Base-by-base conservation (phyloP, 176 grass and related monocot genomes). In the Hordeum marinum region DNA sequence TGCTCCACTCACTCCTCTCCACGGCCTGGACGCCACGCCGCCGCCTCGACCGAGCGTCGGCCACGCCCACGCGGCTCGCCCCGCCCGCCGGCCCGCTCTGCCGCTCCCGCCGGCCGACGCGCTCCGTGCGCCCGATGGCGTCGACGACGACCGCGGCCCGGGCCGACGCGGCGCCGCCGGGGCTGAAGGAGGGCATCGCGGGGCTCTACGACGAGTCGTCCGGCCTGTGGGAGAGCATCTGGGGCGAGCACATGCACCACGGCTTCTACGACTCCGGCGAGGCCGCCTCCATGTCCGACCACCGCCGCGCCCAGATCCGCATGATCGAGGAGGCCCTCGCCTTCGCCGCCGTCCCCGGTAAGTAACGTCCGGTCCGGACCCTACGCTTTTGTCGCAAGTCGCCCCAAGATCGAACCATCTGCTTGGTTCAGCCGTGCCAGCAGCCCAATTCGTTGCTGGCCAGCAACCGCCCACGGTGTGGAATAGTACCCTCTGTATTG, bases 161-260 rank as follows among this genome's bases (percentile, higher is more conserved):
- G 43, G 72, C 72, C 72, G 43, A 75, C 26, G 72, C 72, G 7
- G 26, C 80, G 32, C 78, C 48, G 0, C 91, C 89, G 13, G 91
- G 85, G 74, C 90, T 98, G 3, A 93, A 89, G 75, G 94, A 95
- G 91, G 96, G 96, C 21, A 98, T 98, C 88, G 96, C 93, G 62
- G 96, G 94, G 81, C 86, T 98, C 50, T 98, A 98, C 84, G 96
- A 98, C 84, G 89, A 98, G 85, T 95, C 96, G 14, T 98, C 96
- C 23, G 81, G 89, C 42, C 3, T 82, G 58, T 98, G 96, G 96
- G 96, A 98, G 90, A 93, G 17, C 80, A 81, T 98, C 31, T 98
- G 96, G 96, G 96, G 96, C 24, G 96, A 98, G 45, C 96, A 98
- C 90, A 98, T 98, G 96, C 96, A 98, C 89, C 91, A 98, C 59